Evolutionary conservation across 2,329 filamentous ascomycete genomes (phyloP), one percentile per base, ranked within the genome.

Genomic region (Fusarium sp.): DNA sequence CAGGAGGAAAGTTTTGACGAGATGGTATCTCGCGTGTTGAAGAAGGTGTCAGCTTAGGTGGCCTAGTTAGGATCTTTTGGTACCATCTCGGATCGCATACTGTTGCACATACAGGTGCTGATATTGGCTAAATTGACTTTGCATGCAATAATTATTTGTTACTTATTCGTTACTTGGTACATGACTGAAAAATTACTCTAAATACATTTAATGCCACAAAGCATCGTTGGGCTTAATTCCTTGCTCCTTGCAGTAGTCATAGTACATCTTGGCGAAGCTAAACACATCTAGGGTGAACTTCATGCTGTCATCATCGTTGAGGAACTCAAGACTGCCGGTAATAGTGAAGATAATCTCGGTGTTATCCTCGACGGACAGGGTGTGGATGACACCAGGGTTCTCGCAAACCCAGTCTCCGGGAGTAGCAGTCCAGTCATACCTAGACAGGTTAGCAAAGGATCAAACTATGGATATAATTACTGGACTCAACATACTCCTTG

Each of bases 361-460:
- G 49, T 72, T 55, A 8, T 67, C 72, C 38, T 66, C 18, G 17
- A 74, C 58, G 7, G 69, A 72, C 58, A 74, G 42, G 44, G 72
- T 74, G 26, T 74, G 72, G 36, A 74, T 74, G 11, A 52, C 50
- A 11, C 72, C 72, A 4, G 72, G 72, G 58, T 74, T 74, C 42
- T 74, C 72, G 40, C 67, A 71, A 33, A 74, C 69, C 63, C 63
- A 74, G 43, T 74, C 72, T 44, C 72, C 72, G 33, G 72, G 69
- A 13, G 58, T 62, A 22, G 72, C 72, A 64, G 63, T 56, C 72
- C 72, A 74, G 60, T 72, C 72, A 17, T 74, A 74, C 28, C 72
- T 74, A n/a, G 17, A 22, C 9, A 42, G 8, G 20, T 69, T 28
- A 69, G 66, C 45, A 66, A 17, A 22, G 13, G 6, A n/a, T 26